These are phyloP conservation scores for Hippophae rhamnoides DNA, from an alignment of 306 rosid species.

Conservation along the genomic window DNA sequence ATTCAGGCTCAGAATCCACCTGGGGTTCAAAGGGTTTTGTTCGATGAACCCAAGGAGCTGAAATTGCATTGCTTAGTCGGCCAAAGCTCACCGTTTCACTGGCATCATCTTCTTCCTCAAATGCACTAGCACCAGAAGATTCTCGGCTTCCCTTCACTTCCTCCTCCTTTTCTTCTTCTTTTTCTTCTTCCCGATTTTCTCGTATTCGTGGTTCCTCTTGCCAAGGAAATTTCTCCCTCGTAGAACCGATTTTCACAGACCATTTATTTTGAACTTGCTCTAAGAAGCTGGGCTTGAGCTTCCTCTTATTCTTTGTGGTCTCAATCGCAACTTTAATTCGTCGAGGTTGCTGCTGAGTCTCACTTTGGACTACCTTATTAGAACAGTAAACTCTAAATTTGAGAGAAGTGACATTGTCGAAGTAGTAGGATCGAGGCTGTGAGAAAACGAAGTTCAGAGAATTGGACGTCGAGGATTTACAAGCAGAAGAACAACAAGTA, in stretches of 20 bases:
- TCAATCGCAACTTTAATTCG: conserved; percentile 34
- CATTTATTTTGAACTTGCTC: conserved; percentile 68
- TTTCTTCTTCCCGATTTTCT: conserved; percentile 6
- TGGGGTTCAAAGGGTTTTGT: conserved; percentile 17
- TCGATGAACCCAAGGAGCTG: conserved; percentile 67
- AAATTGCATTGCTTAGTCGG: conserved; percentile 22
- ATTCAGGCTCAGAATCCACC: conserved; percentile 19
- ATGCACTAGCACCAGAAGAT: conserved; percentile 9
- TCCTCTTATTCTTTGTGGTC: conserved; percentile 36
- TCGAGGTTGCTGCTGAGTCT: conserved; percentile 26
- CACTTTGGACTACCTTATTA: conserved; percentile 27
- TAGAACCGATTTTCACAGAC: conserved; percentile 50
- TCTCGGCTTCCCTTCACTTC: not conserved
- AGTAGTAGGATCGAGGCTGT: conserved; percentile 16
- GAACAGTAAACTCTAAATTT: conserved; percentile 50
- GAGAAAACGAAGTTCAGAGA: conserved; percentile 30
- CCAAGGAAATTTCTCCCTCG: conserved; percentile 67
- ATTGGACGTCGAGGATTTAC: conserved; percentile 21
- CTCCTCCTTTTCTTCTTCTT: conserved; percentile 4
- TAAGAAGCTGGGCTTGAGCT: conserved; percentile 65
- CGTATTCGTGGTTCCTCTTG: conserved; percentile 16
- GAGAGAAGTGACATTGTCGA: conserved; percentile 5
- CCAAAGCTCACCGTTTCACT: conserved; percentile 25
- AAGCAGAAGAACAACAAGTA: conserved; percentile 13
- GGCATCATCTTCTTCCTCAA: conserved; percentile 8